Percentiles rank a stretch among this genome's conserved stretches.
Evolutionary conservation across 1,284 basidiomycete species (phyloP).

Genomic region (Ceratobasidium sp.): DNA sequence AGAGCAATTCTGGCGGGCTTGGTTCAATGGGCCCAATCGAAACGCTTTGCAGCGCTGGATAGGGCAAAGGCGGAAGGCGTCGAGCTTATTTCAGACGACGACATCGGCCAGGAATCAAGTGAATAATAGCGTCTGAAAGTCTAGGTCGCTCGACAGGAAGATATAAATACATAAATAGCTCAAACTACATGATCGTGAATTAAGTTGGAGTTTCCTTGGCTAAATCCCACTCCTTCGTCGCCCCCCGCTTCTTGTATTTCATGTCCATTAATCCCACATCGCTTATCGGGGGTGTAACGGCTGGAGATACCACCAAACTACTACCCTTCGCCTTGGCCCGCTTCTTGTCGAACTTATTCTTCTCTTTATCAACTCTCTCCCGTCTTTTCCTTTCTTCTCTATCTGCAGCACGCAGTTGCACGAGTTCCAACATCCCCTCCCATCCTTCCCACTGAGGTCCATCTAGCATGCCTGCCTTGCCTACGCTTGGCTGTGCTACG

Average conservation of each 20-base stretch:
- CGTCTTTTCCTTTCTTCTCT: slow-evolving; percentile 82
- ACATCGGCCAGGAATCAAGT: neutral
- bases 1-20: slow-evolving; percentile 49
- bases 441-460: slow-evolving; percentile 73
- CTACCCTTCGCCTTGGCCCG: slow-evolving; percentile 63
- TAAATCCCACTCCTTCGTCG: slow-evolving; percentile 91
- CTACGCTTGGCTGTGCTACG: slow-evolving; percentile 74
- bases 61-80: slow-evolving; percentile 40
- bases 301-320: slow-evolving; percentile 43
- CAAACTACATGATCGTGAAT: neutral
- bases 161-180: slow-evolving; percentile 11
- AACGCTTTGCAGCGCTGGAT: slow-evolving; percentile 9
- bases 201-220: slow-evolving; percentile 77
- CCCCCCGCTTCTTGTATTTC: slow-evolving; percentile 85
- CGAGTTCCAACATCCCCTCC: slow-evolving; percentile 89
- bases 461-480: slow-evolving; percentile 53
- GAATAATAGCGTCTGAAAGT: neutral
- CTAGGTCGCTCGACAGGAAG: slow-evolving; percentile 56
- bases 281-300: slow-evolving; percentile 56
- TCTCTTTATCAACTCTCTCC: slow-evolving; percentile 69
- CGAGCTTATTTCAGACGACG: slow-evolving; percentile 27
- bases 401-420: slow-evolving; percentile 79
- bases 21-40: slow-evolving; percentile 41
- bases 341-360: slow-evolving; percentile 61
- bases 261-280: slow-evolving; percentile 77